These are phyloP conservation scores for Vachellia collinsii DNA, from an alignment of 306 rosid species.

Conservation along the genomic window DNA sequence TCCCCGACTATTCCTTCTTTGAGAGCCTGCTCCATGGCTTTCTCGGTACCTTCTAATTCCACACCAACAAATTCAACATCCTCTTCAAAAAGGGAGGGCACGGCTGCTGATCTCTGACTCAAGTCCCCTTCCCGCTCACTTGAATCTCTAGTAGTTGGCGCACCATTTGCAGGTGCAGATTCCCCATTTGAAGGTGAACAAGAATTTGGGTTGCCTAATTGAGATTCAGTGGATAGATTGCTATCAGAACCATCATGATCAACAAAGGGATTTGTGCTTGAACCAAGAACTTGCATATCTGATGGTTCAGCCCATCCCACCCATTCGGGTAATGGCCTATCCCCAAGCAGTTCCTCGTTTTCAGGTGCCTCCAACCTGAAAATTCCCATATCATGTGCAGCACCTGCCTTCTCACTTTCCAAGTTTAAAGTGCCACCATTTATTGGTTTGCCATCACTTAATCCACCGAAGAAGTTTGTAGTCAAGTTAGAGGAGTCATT, in stretches of 20 bases:
- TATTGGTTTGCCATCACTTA: constrained; percentile 49
- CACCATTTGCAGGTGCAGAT: constrained; percentile 65
- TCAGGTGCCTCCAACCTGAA: constrained; percentile 81
- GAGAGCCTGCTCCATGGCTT: constrained; percentile 98
- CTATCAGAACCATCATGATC: constrained; percentile 57
- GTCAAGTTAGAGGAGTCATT: constrained; percentile 66
- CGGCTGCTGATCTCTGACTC: constrained; percentile 57
- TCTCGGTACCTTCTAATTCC: constrained; percentile 90
- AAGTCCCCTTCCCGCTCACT: constrained; percentile 55
- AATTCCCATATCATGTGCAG: constrained; percentile 72
- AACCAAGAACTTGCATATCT: constrained; percentile 67
- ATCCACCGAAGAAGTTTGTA: constrained; percentile 52
- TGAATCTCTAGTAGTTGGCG: constrained; percentile 50
- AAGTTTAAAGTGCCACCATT: constrained; percentile 54
- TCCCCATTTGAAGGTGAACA: constrained; percentile 52
- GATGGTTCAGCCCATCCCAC: constrained; percentile 86
- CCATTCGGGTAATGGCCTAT: constrained; percentile 92
- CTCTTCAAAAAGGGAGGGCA: constrained; percentile 89
- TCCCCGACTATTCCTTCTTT: constrained; percentile 99
- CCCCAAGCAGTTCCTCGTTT: constrained; percentile 66
- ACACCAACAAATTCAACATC: constrained; percentile 97
- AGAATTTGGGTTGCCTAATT: constrained; percentile 49
- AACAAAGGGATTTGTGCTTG: constrained; percentile 80
- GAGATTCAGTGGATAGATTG: constrained; percentile 46
- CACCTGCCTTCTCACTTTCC: constrained; percentile 53